A percentile compares a stretch with the other conserved stretches of the same genome.
Conservation (phyloP, 495 filamentous ascomycete species). For the Hypoxylon subgilvum region DNA sequence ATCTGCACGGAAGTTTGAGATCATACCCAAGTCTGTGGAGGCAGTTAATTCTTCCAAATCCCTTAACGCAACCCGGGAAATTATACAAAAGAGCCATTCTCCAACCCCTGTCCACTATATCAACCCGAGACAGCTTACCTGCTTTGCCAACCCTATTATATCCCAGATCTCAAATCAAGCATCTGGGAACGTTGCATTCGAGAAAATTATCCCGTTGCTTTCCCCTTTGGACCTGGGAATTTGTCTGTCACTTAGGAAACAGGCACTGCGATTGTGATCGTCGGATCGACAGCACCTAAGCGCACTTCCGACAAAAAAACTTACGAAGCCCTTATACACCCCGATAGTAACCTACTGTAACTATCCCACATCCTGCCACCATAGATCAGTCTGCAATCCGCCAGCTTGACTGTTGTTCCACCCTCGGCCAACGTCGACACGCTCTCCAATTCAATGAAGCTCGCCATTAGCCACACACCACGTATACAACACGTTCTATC, state of each 20-base stretch:
- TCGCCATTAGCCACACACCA: conserved; percentile 28
- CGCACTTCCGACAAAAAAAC: conserved; percentile 23
- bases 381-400: conserved; percentile 13
- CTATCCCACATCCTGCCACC: too few species aligned
- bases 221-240: neutral
- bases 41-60: conserved; percentile 8
- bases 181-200: conserved; percentile 19
- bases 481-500: conserved; percentile 12
- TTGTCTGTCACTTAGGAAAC: conserved; percentile 16
- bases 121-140: conserved; percentile 3
- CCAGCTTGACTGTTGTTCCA: neutral
- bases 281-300: conserved; percentile 37
- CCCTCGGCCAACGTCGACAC: neutral
- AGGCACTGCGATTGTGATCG: conserved; percentile 39
- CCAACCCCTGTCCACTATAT: conserved; percentile 10
- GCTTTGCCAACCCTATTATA: conserved; percentile 8
- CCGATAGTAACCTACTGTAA: conserved; percentile 3
- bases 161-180: conserved; percentile 9
- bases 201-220: conserved; percentile 17
- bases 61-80: conserved; percentile 18
- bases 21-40: conserved; percentile 6
- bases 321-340: conserved; percentile 28
- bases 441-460: conserved; percentile 28
- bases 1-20: conserved; percentile 26
- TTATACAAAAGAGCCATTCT: conserved; percentile 13